Base-by-base conservation (phyloP, 805 yeast species). In the Scheffersomyces lignosus region DNA sequence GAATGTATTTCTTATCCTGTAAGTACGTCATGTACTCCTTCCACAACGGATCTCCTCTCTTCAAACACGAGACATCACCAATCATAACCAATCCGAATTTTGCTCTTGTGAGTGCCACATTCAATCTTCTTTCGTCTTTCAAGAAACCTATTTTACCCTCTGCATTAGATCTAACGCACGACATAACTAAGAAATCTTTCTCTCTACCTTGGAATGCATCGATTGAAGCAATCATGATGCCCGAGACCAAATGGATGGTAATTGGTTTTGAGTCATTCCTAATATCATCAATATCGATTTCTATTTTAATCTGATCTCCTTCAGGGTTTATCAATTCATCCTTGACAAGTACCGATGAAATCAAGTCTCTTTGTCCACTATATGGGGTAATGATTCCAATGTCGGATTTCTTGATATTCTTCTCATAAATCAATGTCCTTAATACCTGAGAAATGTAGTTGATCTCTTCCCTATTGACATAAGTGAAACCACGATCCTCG, bases 331-430 rank as follows among this genome's bases (percentile, higher is more conserved):
- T 66, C 7, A 81, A 48, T 1, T 62, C 60, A 48, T 83, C 81
- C 18, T 64, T 55, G 18, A 73, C 74, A 25, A 82, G 59, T 0
- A 53, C 48, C 3, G 71, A 59, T 0, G 88, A 78, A 13, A 83
- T 60, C 39, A 78, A 54, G 50, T 82, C 87, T 47, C 89, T 64
- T 51, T 83, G 90, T 0, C 87, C 87, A 29, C 86, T 73, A 54
- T 83, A 83, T n/a, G 88, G 87, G 0, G 89, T 83, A 38, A 83
- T 79, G 10, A 83, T 64, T 45, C 87, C 85, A 36, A 83, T 81
- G 25, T 77, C 71, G 2, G 64, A 57, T 27, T 70, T 66, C 6
- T 61, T 46, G 18, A 82, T 71, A 10, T 70, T 66, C 49, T 81
- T 79, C 22, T 78, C 82, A 40, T 71, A 64, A 14, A 81, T 70